These are phyloP conservation scores for Globisporangium acanthophoron DNA, from an alignment of 352 stramenopile genomes.

Conservation along the genomic window DNA sequence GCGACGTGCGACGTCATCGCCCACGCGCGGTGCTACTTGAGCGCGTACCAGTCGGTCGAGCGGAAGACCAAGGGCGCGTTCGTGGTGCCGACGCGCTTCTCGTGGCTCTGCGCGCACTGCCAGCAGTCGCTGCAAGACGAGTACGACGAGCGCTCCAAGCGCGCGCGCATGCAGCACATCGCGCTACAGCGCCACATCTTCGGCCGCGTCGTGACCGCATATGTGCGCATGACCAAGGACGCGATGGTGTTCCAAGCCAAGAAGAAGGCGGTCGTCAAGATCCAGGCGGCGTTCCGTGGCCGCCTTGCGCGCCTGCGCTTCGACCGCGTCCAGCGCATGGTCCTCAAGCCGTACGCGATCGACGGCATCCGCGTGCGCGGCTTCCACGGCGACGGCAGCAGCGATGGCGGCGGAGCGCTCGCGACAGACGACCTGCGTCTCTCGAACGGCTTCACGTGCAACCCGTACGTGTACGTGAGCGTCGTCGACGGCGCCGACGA, in stretches of 20 bases:
- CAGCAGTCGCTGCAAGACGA: constrained; percentile 39
- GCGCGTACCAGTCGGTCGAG: constrained; percentile 23
- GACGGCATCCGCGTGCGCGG: constrained; percentile 27
- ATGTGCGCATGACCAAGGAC: constrained; percentile 65
- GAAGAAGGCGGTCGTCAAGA: constrained; percentile 45
- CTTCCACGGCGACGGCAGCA: constrained; percentile 8
- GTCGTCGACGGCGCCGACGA: constrained; percentile 65
- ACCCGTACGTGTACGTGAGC: constrained; percentile 66
- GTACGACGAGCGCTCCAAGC: constrained; percentile 48
- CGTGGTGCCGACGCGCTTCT: constrained; percentile 46
- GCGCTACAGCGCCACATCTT: constrained; percentile 45
- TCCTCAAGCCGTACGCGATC: constrained; percentile 54
- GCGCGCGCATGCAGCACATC: constrained; percentile 30
- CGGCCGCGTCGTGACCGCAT: constrained; percentile 46
- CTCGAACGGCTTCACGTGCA: constrained; percentile 67
- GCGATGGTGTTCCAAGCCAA: constrained; percentile 50
- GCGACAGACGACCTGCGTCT: constrained; percentile 43
- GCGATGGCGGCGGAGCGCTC: not conserved
- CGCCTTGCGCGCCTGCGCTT: constrained; percentile 45
- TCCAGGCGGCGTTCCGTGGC: constrained; percentile 48
- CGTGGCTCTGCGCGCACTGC: constrained; percentile 55
- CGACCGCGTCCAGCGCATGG: constrained; percentile 37
- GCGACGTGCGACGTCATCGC: constrained; percentile 62
- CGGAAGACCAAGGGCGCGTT: constrained; percentile 51
- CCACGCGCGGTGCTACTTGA: constrained; percentile 49